These are phyloP conservation scores for Dioscorea dumetorum DNA, from an alignment of 106 monocot species.

Conservation along the genomic window DNA sequence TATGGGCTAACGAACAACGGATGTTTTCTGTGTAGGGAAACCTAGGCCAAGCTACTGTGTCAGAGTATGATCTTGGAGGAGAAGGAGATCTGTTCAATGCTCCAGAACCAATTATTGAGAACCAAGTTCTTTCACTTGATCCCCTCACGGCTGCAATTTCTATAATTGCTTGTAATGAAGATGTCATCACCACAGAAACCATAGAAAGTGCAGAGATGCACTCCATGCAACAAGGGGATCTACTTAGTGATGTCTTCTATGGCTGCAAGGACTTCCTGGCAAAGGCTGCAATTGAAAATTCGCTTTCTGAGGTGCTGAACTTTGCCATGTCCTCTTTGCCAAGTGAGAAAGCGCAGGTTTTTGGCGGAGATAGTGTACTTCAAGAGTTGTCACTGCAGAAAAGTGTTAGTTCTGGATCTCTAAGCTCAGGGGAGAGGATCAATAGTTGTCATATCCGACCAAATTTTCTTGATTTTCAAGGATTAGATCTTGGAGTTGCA, in stretches of 20 bases:
- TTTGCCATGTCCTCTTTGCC: constrained; percentile 23
- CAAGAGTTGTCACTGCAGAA: constrained; percentile 38
- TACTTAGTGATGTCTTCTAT: constrained; percentile 61
- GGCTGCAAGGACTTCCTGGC: constrained; percentile 64
- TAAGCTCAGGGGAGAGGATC: constrained; percentile 44
- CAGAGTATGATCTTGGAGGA: constrained; percentile 55
- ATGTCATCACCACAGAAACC: constrained; percentile 18
- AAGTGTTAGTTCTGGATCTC: constrained; percentile 54
- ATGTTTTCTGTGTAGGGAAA: constrained; percentile 13
- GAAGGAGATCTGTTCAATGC: constrained; percentile 81
- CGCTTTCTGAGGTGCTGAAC: constrained; percentile 30
- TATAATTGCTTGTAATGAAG: constrained; percentile 28
- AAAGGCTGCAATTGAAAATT: constrained; percentile 40
- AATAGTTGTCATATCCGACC: constrained; percentile 19
- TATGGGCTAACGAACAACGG: background rate
- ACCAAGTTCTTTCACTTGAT: constrained; percentile 21
- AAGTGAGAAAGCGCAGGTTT: constrained; percentile 13
- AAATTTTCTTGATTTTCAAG: constrained; percentile 49
- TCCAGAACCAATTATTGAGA: constrained; percentile 59
- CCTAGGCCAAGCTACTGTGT: constrained; percentile 23
- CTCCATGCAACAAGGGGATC: constrained; percentile 20
- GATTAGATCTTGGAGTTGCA: constrained; percentile 23
- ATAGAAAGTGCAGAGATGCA: constrained; percentile 22
- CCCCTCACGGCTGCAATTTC: constrained; percentile 33
- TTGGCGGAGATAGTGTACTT: constrained; percentile 11